Conservation (phyloP, 805 yeast species). For the Ogataea paraovalis region DNA sequence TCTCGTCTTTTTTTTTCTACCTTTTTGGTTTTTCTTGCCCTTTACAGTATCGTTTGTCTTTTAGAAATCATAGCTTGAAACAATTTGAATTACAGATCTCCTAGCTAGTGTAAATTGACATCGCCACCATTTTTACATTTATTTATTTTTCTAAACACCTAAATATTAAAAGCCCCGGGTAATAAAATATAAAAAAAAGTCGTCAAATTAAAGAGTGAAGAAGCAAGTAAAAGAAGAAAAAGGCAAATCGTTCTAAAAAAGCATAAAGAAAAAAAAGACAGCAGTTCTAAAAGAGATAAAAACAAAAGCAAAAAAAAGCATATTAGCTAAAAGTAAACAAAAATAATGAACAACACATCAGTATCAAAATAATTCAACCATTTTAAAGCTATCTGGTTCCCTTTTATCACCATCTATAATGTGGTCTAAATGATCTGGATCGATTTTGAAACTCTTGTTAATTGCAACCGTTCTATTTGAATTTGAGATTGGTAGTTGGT, state of each 20-base stretch:
- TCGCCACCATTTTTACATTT: too few species aligned
- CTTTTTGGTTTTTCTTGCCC: too few species aligned
- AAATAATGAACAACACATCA: background rate
- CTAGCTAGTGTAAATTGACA: too few species aligned
- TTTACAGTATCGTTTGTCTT: too few species aligned
- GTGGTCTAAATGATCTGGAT: conserved; percentile 38
- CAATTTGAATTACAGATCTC: too few species aligned
- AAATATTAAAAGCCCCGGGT: background rate
- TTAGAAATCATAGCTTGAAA: too few species aligned
- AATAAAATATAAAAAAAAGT: background rate
- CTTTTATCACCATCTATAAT: background rate
- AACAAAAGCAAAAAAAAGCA: too few species aligned
- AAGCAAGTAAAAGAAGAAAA: background rate
- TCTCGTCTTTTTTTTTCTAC: background rate
- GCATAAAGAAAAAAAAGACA: too few species aligned
- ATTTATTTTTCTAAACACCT: background rate
- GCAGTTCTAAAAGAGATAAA: too few species aligned
- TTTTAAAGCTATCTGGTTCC: background rate
- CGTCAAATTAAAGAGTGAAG: background rate
- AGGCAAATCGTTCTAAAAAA: background rate
- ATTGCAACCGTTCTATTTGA: conserved; percentile 56
- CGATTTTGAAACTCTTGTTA: conserved; percentile 52
- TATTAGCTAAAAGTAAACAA: too few species aligned
- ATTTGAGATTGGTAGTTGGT: conserved; percentile 62
- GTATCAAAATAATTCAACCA: background rate